A percentile compares a stretch with the other conserved stretches of the same genome.
Conservation (phyloP, 1,284 basidiomycete species). For the Rhodotorula sp. region DNA sequence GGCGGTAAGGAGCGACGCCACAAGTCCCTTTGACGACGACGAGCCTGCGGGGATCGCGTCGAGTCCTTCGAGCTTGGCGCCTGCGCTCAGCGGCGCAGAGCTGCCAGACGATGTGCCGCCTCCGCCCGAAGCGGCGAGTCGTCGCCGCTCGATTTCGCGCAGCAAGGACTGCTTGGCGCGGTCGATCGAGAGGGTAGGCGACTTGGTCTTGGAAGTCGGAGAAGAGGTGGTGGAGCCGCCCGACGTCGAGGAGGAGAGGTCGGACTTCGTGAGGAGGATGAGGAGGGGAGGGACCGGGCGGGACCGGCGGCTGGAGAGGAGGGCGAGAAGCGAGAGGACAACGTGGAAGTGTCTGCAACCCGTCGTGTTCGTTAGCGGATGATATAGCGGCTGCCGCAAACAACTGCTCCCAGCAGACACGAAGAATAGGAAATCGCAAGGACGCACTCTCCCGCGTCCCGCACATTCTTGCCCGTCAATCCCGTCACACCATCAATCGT, state of each 20-base stretch:
- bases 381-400: background rate
- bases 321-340: conserved; percentile 40
- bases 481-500: conserved; percentile 36
- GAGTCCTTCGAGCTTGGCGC: conserved; percentile 41
- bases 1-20: conserved; percentile 2
- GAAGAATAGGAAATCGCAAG: too few relatives aligned
- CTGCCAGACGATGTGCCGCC: background rate
- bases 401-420: too few relatives aligned
- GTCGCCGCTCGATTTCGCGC: conserved; percentile 42
- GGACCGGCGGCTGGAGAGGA: conserved; percentile 15
- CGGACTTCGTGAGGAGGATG: conserved; percentile 43
- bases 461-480: conserved; percentile 37
- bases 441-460: conserved; percentile 42
- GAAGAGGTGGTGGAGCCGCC: conserved; percentile 6
- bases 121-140: conserved; percentile 29
- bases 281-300: conserved; percentile 30
- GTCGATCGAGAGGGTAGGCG: conserved; percentile 36
- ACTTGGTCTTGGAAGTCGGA: conserved; percentile 15
- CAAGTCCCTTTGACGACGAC: conserved; percentile 6
- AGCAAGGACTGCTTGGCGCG: conserved; percentile 40
- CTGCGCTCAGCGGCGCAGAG: conserved; percentile 8
- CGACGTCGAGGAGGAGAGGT: conserved; percentile 29
- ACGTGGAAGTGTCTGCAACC: conserved; percentile 40
- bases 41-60: conserved; percentile 36
- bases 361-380: background rate